Evolutionary conservation across 768 basidiomycete genomes (phyloP), one percentile per base, ranked within the genome.

Genomic region (Pleurotus citrinopileatus): DNA sequence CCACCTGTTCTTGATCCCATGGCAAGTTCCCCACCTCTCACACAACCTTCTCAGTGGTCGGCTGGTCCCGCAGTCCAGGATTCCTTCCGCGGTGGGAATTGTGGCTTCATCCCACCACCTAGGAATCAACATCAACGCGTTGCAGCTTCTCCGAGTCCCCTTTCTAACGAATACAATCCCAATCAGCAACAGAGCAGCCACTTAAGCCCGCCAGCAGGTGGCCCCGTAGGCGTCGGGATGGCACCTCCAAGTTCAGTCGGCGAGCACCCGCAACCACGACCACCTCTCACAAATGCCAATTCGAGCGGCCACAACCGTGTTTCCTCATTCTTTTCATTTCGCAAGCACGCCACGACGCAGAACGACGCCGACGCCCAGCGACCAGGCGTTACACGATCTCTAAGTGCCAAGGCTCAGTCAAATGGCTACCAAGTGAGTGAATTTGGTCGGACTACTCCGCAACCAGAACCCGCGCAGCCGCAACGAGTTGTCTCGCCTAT

Each of bases 301-400:
- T 36, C 61, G 59, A 54, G 45, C 57, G 55, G 68, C 12, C 84
- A 86, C 63, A 60, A 76, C 29, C 81, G 84, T 36, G 74, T 83
- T n/a, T 69, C 80, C 5, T 87, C 85, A 23, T 83, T 85, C 72
- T 87, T 87, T 66, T 79, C 82, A 15, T 84, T 86, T 65, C 74
- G 75, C 57, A 73, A 62, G 58, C 80, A 72, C 55, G 67, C 67
- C 23, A 55, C 69, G 6, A 60, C 59, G 37, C 63, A 66, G 46
- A 48, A n/a, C 36, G 68, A 61, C 42, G 61, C 61, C 43, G 61
- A 57, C 46, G 65, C 42, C 62, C 66, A 40, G 55, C 45, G 60
- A 44, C 42, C 51, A 2, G 52, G 29, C 55, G 65, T 28, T 25
- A 57, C 44, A 17, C 47, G 32, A n/a, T 55, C 34, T 13, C 27